Percentiles rank a stretch among this genome's conserved stretches.
Conservation (phyloP, 352 stramenopile genomes). For the Pythium oligandrum region DNA sequence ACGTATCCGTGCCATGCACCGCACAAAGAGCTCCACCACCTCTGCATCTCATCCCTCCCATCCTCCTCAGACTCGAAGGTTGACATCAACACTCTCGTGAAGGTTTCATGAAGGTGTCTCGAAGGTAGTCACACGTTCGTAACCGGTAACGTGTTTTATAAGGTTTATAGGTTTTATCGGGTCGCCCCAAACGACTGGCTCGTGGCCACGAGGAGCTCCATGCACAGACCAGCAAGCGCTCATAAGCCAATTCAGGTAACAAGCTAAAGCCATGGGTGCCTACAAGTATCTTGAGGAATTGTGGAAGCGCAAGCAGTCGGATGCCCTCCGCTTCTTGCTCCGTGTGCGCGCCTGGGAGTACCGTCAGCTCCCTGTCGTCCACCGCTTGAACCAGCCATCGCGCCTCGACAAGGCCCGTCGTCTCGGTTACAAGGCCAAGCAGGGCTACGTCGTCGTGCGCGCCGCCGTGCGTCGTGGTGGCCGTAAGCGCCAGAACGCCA, state of each 20-base stretch:
- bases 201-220: background rate
- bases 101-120: too few relatives aligned
- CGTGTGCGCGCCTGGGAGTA: slow-evolving; percentile 98
- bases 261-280: slow-evolving; percentile 90
- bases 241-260: slow-evolving; percentile 23
- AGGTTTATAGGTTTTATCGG: too few relatives aligned
- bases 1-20: too few relatives aligned
- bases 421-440: slow-evolving; percentile 99
- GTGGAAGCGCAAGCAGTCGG: slow-evolving; percentile 99
- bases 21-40: too few relatives aligned
- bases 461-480: slow-evolving; percentile 97
- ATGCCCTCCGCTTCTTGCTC: slow-evolving; percentile 99
- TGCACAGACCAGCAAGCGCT: background rate
- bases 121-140: too few relatives aligned
- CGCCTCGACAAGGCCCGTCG: slow-evolving; percentile 99
- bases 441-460: slow-evolving; percentile 97
- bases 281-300: slow-evolving; percentile 99
- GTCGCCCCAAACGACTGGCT: slow-evolving; percentile 12
- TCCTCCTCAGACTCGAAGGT: too few relatives aligned
- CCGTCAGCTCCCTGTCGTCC: slow-evolving; percentile 97
- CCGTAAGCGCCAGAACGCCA: slow-evolving; percentile 98
- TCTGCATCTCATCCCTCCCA: too few relatives aligned
- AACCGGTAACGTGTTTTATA: too few relatives aligned
- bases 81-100: too few relatives aligned
- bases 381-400: slow-evolving; percentile 92